phyloP scores from a whole-genome alignment of 163 green algal species.

The Scenedesmus sp. region DNA sequence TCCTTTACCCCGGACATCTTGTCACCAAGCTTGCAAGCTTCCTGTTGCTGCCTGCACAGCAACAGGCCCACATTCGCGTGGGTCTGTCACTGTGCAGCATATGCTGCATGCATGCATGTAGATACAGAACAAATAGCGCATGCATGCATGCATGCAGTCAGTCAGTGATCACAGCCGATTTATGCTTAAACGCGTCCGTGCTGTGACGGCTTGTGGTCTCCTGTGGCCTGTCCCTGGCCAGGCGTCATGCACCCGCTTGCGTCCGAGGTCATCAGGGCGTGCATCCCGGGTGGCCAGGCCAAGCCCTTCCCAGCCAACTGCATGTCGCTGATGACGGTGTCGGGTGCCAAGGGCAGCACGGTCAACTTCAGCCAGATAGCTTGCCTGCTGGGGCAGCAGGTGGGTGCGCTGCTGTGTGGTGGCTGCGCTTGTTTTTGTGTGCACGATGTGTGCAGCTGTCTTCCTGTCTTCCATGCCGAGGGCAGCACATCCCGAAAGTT shows the following conservation, averaged over 20 bases:
- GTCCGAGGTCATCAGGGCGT: slow-evolving; percentile 83
- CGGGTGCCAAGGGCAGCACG: slow-evolving; percentile 93
- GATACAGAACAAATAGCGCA: too few species aligned
- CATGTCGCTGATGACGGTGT: slow-evolving; percentile 94
- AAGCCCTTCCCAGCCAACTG: slow-evolving; percentile 92
- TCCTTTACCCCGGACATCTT: slow-evolving; percentile 26
- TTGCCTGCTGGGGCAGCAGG: slow-evolving; percentile 92
- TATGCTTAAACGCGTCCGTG: too few species aligned
- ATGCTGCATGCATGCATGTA: too few species aligned
- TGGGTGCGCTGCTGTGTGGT: background rate
- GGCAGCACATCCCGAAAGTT: slow-evolving; percentile 97
- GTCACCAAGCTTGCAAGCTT: background rate
- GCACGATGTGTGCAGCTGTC: background rate
- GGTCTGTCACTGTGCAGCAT: too few species aligned
- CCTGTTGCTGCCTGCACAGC: background rate
- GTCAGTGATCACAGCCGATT: too few species aligned
- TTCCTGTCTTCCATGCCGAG: slow-evolving; percentile 79
- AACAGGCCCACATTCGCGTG: too few species aligned
- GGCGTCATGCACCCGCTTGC: slow-evolving; percentile 89
- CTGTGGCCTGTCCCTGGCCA: background rate
- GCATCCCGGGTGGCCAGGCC: slow-evolving; percentile 88
- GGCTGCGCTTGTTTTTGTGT: background rate
- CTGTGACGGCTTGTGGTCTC: too few species aligned
- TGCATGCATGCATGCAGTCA: too few species aligned
- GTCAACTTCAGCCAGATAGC: slow-evolving; percentile 98